Conservation (phyloP, 495 filamentous ascomycete species). For the Aspergillus ostianus region DNA sequence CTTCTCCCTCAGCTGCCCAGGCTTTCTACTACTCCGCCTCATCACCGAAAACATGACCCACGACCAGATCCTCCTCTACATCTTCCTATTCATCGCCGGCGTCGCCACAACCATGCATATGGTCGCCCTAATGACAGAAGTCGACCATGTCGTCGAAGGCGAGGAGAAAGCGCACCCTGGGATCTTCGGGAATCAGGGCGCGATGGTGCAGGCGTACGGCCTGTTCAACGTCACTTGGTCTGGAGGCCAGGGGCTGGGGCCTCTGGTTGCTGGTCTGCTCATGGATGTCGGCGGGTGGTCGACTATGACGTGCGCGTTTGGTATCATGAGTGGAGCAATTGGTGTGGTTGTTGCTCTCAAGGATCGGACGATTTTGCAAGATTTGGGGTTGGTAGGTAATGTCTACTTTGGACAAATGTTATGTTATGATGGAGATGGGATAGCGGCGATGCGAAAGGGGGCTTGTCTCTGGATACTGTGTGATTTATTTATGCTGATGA, state of each 20-base stretch:
- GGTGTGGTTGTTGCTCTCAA: slow-evolving; percentile 22
- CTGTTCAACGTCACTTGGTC: slow-evolving; percentile 61
- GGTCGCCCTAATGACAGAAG: slow-evolving; percentile 37
- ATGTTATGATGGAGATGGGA: background rate
- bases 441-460: no score
- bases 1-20: slow-evolving; percentile 46
- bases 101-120: slow-evolving; percentile 34
- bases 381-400: background rate
- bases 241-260: slow-evolving; percentile 59
- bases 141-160: slow-evolving; percentile 31
- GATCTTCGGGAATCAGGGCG: slow-evolving; percentile 53
- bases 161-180: slow-evolving; percentile 34
- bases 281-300: slow-evolving; percentile 36
- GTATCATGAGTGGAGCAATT: slow-evolving; percentile 26
- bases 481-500: no score
- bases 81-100: slow-evolving; percentile 34
- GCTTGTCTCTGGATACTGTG: no score
- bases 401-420: background rate
- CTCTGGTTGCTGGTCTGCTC: slow-evolving; percentile 49
- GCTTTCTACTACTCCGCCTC: slow-evolving; percentile 53
- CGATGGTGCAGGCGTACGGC: slow-evolving; percentile 59
- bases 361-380: slow-evolving; percentile 7
- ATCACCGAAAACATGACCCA: slow-evolving; percentile 29
- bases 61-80: slow-evolving; percentile 35
- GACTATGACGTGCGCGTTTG: slow-evolving; percentile 39